Conservation (phyloP, 2,329 filamentous ascomycete species). For the Venturia carpophila region DNA sequence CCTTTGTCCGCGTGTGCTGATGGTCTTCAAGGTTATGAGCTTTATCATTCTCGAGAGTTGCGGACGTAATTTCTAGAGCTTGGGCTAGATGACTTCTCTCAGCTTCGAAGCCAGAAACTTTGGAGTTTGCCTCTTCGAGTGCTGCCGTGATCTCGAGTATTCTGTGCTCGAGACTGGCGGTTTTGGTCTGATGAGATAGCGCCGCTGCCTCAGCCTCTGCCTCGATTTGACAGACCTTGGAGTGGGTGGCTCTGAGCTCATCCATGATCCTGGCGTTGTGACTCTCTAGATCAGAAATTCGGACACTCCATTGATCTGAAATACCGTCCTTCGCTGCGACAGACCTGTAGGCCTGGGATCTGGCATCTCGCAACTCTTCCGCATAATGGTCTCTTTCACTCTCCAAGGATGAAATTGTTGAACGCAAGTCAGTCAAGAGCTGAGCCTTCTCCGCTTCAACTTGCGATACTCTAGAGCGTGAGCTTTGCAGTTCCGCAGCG, state of each 20-base stretch:
- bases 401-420: neutral
- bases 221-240: conserved; percentile 1
- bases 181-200: neutral
- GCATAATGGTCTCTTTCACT: neutral
- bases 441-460: neutral
- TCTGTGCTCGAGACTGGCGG: neutral
- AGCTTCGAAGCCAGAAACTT: neutral
- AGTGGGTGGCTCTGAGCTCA: neutral
- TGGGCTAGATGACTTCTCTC: neutral
- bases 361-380: neutral
- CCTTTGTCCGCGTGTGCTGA: neutral
- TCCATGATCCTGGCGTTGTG: neutral
- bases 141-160: neutral
- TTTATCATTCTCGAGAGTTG: conserved; percentile 6
- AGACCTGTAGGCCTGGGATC: neutral
- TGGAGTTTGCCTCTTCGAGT: neutral
- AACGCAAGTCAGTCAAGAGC: neutral
- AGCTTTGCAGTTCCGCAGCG: neutral
- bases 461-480: neutral
- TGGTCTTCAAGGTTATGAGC: neutral
- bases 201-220: neutral
- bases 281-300: neutral
- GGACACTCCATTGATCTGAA: neutral
- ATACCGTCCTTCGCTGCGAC: neutral
- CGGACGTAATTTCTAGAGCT: neutral